Base-by-base conservation (phyloP, 2,329 filamentous ascomycete genomes). In the Xylariaceae sp. region DNA sequence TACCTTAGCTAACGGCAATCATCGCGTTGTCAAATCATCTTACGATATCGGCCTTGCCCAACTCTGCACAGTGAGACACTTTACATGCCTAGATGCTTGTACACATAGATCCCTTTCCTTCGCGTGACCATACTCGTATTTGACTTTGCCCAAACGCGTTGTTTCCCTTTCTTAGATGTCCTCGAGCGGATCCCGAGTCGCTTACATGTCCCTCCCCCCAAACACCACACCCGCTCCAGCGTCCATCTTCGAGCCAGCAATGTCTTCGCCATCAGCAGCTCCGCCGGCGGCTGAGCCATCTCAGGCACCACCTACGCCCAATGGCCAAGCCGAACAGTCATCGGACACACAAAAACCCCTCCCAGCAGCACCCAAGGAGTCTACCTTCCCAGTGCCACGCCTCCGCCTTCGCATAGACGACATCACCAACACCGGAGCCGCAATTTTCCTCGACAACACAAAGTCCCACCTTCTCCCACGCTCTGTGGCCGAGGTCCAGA, bases 401-500 rank as follows among this genome's bases (percentile, higher is more conserved):
- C 75, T 87, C 45, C 80, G 82, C 16, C 75, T 87, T 45, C 76
- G 84, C 63, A 69, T 85, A 58, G 76, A 78, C 45, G 81, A 87
- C 62, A 71, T 86, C 53, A 64, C 67, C 48, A 80, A 85, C 69
- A 69, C 79, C 1, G 89, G 87, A 50, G 73, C 86, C 5, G 67
- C 74, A 31, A 73, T 82, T 56, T 95, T 96, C 70, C 81, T 96
- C 53, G 69, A 72, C 47, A 73, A 84, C 38, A 73, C 90, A 57
- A 80, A 89, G 65, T 79, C 86, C 48, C 72, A 76, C 16, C 80
- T 86, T 47, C 74, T 96, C 41, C 71, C 81, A 47, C 70, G 74
- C 12, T 84, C 88, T 51, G 80, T 92, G 31, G 69, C 78, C 45
- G 80, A 81, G 56, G 90, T 97, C 14, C 79, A 94, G 45, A 74